Base-by-base conservation (phyloP, 495 filamentous ascomycete species). In the Ascodesmis nigricans region DNA sequence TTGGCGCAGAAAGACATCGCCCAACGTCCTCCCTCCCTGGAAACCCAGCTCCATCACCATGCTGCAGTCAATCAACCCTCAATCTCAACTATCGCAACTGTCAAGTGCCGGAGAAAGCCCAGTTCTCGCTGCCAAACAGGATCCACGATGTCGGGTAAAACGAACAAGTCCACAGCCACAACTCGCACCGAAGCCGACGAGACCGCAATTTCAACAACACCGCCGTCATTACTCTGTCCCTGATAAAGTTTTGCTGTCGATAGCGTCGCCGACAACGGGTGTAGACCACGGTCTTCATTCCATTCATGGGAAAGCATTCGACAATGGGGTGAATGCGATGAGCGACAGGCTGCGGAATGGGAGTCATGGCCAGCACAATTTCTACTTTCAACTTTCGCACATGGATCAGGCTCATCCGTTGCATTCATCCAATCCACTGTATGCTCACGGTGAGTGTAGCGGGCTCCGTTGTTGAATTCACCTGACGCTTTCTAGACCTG, bases 41-140 rank as follows among this genome's bases (percentile, higher is more conserved):
- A 29, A 41, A 34, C 24, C 13, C 35, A 19, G 20, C 25, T 33
- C 15, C 23, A 42, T 19, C 27, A 21, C 36, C 41, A 51, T 50
- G 47, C 27, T 36, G 26, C 42, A 50, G 40, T 52, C 49, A 45
- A 40, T 49, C 6, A 45, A 39, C 15, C 41, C 45, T 27, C 40
- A 53, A 38, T 36, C 49, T 29, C 51, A 43, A 33, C 38, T 20
- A 26, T 23, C 42, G 39, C 36, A 38, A 44, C 45, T 50, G 30
- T 40, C 35, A 25, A 44, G 36, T 35, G 41, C 40, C 29, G 32
- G 31, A 9, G 48, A 51, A 33, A 47, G 44, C 29, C 40, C 47
- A 9, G 30, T 47, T 30, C 33, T 51, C 17, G 40, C 47, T 23
- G 47, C 47, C 27, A 52, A 51, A 33, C 47, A 46, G 27, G 47